Evolutionary conservation across 2,329 filamentous ascomycete species (phyloP), one percentile per base, ranked within the genome.

Genomic region (Amauroascus niger): DNA sequence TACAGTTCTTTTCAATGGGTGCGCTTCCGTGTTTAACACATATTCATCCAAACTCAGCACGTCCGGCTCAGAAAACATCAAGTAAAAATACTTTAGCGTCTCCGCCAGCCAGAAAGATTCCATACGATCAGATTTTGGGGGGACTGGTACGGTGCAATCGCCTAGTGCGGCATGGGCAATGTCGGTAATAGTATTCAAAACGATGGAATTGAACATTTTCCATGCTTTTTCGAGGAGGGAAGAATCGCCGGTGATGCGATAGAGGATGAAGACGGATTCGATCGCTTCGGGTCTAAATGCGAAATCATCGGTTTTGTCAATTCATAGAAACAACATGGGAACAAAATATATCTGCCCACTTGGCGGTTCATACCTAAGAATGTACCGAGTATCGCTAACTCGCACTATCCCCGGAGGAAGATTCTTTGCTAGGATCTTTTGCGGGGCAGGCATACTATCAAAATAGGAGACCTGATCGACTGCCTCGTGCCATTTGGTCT

Each of bases 101-200:
- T 95, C 89, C 3, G 86, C 86, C 57, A 89, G 75, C 87, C 89
- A 95, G 69, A 94, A 95, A 64, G 86, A 91, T 72, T 95, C 86
- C 86, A 91, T 90, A 60, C 76, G 74, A 66, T 89, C 80, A 9
- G 43, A 28, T 18, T 56, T 49, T 7, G 8, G 20, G n/a, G 58
- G 56, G 1, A 52, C 46, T n/a, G 33, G n/a, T n/a, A 49, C 43
- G 2, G 53, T 56, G 16, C 59, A 57, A 57, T 65, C 65, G 6
- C 49, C 52, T 6, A 67, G 24, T 6, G 58, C 87, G 11, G 81
- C 83, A 70, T 88, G 82, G 6, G 82, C 88, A 47, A 78, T 76
- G 11, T 80, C 71, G 0, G 86, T 84, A 37, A 75, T 73, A 1
- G 87, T 89, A 30, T 81, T 76, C 33, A 76, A 76, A 53, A 85